Conservation (phyloP, 768 basidiomycete genomes). For the Russula virescens region DNA sequence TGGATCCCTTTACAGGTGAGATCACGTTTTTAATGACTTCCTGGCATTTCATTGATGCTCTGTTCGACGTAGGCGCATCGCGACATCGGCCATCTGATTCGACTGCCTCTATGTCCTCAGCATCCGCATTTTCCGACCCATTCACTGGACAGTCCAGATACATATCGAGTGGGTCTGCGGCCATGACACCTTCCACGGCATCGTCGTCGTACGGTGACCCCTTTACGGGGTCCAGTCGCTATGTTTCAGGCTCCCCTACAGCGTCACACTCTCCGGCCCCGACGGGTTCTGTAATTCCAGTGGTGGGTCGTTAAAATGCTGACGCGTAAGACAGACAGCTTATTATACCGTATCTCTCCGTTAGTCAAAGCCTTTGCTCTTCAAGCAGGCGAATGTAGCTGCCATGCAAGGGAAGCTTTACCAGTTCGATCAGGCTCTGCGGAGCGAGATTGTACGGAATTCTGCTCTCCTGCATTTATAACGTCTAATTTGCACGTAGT, state of each 20-base stretch:
- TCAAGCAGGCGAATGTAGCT: constrained; percentile 76
- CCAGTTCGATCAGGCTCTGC: constrained; percentile 66
- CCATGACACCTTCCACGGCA: constrained; percentile 31
- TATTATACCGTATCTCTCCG: background rate
- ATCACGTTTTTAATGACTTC: background rate
- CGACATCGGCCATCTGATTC: constrained; percentile 31
- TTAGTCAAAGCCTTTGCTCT: constrained; percentile 62
- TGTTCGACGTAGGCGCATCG: constrained; percentile 29
- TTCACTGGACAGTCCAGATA: constrained; percentile 71
- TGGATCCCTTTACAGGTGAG: constrained; percentile 88
- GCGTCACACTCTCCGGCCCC: constrained; percentile 2
- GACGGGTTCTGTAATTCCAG: constrained; percentile 16
- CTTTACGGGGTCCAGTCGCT: constrained; percentile 23
- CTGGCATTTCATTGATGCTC: background rate
- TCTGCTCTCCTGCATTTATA: constrained; percentile 5
- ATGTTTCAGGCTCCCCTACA: constrained; percentile 14
- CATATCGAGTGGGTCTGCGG: constrained; percentile 33
- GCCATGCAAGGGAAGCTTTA: constrained; percentile 77
- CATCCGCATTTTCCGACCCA: constrained; percentile 51
- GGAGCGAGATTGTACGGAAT: constrained; percentile 59
- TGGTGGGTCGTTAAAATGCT: constrained; percentile 13
- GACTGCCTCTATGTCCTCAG: constrained; percentile 31
- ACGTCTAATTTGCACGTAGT: constrained; percentile 36
- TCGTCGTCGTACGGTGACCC: constrained; percentile 25
- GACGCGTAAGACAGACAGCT: background rate